Conservation (phyloP, 2,329 filamentous ascomycete genomes). For the Fusarium sp. region DNA sequence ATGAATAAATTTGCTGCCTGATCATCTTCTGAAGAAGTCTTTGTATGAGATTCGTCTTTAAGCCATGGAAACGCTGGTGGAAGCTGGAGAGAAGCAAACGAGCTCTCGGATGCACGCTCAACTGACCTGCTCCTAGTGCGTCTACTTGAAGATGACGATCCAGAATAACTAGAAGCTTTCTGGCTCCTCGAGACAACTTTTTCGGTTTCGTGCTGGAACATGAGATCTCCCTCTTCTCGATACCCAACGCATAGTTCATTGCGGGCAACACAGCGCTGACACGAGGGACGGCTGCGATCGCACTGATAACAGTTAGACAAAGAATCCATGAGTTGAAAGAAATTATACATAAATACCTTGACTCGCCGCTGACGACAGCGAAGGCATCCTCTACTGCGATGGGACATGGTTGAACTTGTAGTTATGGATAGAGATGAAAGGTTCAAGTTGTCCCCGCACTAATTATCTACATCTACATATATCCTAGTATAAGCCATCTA, state of each 20-base stretch:
- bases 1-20: slow-evolving; percentile 49
- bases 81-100: background rate
- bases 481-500: no score
- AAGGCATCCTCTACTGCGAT: slow-evolving; percentile 49
- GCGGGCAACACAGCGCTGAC: slow-evolving; percentile 52
- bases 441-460: slow-evolving; percentile 21
- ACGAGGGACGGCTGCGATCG: slow-evolving; percentile 51
- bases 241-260: slow-evolving; percentile 54
- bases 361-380: slow-evolving; percentile 49
- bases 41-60: slow-evolving; percentile 15
- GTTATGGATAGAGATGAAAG: slow-evolving; percentile 5
- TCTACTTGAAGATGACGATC: slow-evolving; percentile 5
- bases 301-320: slow-evolving; percentile 35
- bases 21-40: slow-evolving; percentile 38
- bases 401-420: slow-evolving; percentile 34
- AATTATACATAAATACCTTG: slow-evolving; percentile 26
- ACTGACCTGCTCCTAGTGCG: slow-evolving; percentile 31
- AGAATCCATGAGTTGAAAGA: background rate
- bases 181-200: slow-evolving; percentile 43
- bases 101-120: slow-evolving; percentile 14
- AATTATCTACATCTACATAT: no score
- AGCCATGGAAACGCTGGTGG: slow-evolving; percentile 41
- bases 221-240: slow-evolving; percentile 51
- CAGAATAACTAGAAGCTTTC: slow-evolving; percentile 19
- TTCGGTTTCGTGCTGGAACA: slow-evolving; percentile 52